phyloP scores from a whole-genome alignment of 2,329 filamentous ascomycete species.

The Monosporascus ibericus region DNA sequence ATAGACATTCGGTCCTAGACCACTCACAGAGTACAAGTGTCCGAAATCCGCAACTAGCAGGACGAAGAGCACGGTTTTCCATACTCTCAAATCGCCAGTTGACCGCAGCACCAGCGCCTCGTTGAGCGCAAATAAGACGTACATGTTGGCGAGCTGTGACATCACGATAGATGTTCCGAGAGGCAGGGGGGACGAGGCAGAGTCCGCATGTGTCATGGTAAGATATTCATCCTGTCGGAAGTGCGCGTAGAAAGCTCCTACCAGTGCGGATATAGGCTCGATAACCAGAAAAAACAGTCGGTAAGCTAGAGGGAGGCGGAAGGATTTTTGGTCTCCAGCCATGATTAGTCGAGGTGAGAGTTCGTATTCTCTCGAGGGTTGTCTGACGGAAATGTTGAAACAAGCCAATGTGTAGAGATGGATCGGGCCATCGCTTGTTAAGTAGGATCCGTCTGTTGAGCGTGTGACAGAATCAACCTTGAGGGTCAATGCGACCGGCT shows the following conservation, averaged over 20 bases:
- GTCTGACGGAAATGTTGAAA: no score
- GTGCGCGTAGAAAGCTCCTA: conserved; percentile 47
- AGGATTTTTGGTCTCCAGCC: conserved; percentile 8
- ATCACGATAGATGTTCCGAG: conserved; percentile 60
- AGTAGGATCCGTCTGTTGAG: no score
- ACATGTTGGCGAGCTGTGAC: conserved; percentile 72
- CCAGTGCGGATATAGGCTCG: conserved; percentile 53
- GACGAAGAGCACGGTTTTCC: conserved; percentile 60
- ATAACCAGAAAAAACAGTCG: conserved; percentile 69
- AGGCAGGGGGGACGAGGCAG: conserved; percentile 45
- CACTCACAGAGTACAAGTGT: conserved; percentile 61
- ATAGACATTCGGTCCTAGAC: conserved; percentile 56
- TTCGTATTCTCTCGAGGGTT: background rate
- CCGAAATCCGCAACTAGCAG: conserved; percentile 71
- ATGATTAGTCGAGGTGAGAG: background rate
- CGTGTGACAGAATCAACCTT: background rate
- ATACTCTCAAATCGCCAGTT: conserved; percentile 62
- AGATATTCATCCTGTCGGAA: conserved; percentile 53
- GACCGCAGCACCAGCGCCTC: conserved; percentile 69
- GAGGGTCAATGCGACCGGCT: background rate
- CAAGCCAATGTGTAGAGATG: no score
- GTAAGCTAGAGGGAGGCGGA: conserved; percentile 55
- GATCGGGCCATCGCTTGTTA: no score
- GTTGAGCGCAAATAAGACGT: conserved; percentile 70
- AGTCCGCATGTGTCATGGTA: conserved; percentile 51